Evolutionary conservation across 1,139 yeast species (phyloP).

Genomic region (Yamadazyma mexicana): DNA sequence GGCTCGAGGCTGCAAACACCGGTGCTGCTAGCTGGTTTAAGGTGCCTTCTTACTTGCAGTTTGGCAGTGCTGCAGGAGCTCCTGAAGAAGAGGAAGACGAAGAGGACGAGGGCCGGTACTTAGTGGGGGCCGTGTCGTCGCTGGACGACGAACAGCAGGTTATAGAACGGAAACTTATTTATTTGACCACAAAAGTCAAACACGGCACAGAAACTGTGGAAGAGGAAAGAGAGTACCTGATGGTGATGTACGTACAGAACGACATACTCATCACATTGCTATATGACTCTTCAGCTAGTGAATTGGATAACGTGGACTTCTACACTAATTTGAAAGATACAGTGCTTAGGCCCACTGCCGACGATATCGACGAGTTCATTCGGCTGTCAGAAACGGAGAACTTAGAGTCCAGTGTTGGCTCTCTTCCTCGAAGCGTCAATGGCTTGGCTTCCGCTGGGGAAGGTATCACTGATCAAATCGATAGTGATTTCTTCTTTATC

Average conservation of each 20-base stretch:
- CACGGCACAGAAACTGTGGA: constrained; percentile 17
- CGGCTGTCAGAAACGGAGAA: constrained; percentile 17
- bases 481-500: constrained; percentile 40
- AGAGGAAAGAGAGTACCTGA: constrained; percentile 28
- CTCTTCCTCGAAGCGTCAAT: constrained; percentile 29
- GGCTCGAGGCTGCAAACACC: constrained; percentile 1
- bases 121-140: constrained; percentile 26
- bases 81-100: constrained; percentile 18
- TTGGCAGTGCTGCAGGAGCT: constrained; percentile 6
- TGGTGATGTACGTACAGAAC: constrained; percentile 29
- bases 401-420: constrained; percentile 30
- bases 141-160: constrained; percentile 7
- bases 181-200: constrained; percentile 20
- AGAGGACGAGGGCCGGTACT: constrained; percentile 21
- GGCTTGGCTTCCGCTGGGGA: constrained; percentile 9
- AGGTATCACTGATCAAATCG: constrained; percentile 19
- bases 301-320: constrained; percentile 24
- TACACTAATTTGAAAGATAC: constrained; percentile 21
- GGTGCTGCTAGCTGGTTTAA: constrained; percentile 29
- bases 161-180: constrained; percentile 29
- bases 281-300: constrained; percentile 28
- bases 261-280: constrained; percentile 27
- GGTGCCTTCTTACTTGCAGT: constrained; percentile 25
- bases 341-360: constrained; percentile 23
- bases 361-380: constrained; percentile 17